Percentiles rank a stretch among this genome's conserved stretches.
phyloP scores from a whole-genome alignment of 345 rosid species.

The Anastatica hierochuntica region DNA sequence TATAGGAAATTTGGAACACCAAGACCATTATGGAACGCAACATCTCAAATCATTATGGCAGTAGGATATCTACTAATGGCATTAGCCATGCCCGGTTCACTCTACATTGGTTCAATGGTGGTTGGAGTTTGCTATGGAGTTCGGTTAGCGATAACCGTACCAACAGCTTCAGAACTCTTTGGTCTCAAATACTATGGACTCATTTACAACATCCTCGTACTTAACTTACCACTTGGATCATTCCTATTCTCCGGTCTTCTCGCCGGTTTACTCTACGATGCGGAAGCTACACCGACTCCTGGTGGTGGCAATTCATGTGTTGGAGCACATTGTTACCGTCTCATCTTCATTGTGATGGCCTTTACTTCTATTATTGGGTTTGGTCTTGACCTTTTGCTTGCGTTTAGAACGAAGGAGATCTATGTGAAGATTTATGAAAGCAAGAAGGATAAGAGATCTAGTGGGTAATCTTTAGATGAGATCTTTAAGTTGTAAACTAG shows the following conservation, averaged over 20 bases:
- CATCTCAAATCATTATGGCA: conserved; percentile 84
- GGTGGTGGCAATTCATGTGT: conserved; percentile 83
- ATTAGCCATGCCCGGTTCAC: conserved; percentile 62
- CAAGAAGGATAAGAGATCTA: conserved; percentile 37
- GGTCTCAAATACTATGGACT: conserved; percentile 89
- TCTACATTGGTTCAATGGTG: conserved; percentile 71
- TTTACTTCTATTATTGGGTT: conserved; percentile 51
- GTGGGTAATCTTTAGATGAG: conserved; percentile 15
- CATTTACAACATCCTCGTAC: conserved; percentile 49
- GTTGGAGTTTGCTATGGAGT: conserved; percentile 72
- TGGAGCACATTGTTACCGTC: conserved; percentile 82
- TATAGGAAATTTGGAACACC: conserved; percentile 77
- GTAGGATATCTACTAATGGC: conserved; percentile 77
- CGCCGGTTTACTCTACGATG: conserved; percentile 68
- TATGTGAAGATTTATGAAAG: conserved; percentile 45
- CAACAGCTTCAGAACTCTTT: conserved; percentile 85
- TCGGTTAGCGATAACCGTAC: conserved; percentile 34
- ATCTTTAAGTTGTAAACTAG: too few relatives aligned
- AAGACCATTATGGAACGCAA: conserved; percentile 18
- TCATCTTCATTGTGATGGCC: conserved; percentile 69
- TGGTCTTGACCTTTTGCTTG: conserved; percentile 53
- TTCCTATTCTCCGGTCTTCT: conserved; percentile 89
- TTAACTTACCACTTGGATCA: conserved; percentile 43
- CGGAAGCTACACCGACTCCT: conserved; percentile 61
- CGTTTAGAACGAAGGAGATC: conserved; percentile 48